These are phyloP conservation scores for Beverwykella pulmonaria DNA, from an alignment of 495 filamentous ascomycete species.

Conservation along the genomic window DNA sequence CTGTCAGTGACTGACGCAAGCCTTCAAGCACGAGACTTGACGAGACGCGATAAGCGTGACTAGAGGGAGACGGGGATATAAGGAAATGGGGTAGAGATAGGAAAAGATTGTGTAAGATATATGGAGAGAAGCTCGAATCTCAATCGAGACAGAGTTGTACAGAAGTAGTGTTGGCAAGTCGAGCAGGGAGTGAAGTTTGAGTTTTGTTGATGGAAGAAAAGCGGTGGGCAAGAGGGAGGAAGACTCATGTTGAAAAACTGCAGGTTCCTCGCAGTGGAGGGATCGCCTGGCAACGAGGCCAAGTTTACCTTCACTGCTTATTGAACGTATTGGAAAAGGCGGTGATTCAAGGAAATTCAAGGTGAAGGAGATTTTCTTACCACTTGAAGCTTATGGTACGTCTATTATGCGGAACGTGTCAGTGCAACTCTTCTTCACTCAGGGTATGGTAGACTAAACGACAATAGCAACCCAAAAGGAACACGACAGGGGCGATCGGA, in stretches of 20 bases:
- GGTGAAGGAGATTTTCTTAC: slow-evolving; percentile 47
- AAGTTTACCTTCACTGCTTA: not conserved
- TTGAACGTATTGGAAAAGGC: not conserved
- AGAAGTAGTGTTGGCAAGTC: slow-evolving; percentile 2
- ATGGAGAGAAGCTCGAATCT: not conserved
- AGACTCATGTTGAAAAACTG: slow-evolving; percentile 2
- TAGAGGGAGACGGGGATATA: not conserved
- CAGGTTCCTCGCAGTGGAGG: not conserved
- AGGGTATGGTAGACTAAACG: not conserved
- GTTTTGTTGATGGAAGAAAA: not conserved
- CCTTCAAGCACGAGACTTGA: slow-evolving; percentile 9
- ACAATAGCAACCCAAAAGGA: not conserved
- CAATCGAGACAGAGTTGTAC: slow-evolving; percentile 15
- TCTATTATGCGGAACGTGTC: slow-evolving; percentile 43
- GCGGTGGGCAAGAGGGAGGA: not conserved
- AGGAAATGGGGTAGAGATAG: not conserved
- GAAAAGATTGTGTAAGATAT: slow-evolving; percentile 1
- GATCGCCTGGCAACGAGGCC: not conserved
- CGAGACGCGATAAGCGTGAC: not conserved
- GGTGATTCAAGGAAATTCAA: slow-evolving; percentile 15
- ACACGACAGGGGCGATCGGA: not conserved
- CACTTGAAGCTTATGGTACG: slow-evolving; percentile 62
- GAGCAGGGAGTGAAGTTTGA: not conserved
- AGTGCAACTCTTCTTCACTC: slow-evolving; percentile 13
- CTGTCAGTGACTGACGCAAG: slow-evolving; percentile 20